These are phyloP conservation scores for Aspergillus proliferans DNA, from an alignment of 2,329 filamentous ascomycete genomes.

Conservation along the genomic window DNA sequence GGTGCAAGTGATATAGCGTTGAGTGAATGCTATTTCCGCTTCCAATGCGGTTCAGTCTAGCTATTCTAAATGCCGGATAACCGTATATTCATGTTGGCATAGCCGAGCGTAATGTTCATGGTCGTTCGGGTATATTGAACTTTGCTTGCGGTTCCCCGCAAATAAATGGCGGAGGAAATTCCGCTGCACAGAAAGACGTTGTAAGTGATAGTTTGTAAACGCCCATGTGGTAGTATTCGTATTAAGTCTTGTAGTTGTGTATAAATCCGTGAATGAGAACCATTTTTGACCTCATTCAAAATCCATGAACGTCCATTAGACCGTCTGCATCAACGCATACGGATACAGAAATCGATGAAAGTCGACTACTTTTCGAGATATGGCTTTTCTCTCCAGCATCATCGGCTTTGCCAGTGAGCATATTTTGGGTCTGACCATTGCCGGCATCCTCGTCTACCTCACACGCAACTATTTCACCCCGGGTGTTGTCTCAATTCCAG, in stretches of 20 bases:
- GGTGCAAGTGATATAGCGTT: neutral
- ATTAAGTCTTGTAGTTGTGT: neutral
- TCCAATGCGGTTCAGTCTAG: too few relatives aligned
- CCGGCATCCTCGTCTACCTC: constrained; percentile 4
- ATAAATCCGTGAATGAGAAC: too few relatives aligned
- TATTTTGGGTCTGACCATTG: constrained; percentile 1
- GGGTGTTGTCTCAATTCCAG: constrained; percentile 7
- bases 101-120: too few relatives aligned
- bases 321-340: neutral
- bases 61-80: too few relatives aligned
- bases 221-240: neutral
- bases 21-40: neutral
- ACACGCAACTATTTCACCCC: constrained; percentile 9
- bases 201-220: neutral
- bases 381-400: constrained; percentile 8
- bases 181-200: neutral
- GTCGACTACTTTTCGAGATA: neutral
- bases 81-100: too few relatives aligned
- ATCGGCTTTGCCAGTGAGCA: constrained; percentile 2
- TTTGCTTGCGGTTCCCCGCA: neutral
- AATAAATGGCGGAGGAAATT: neutral
- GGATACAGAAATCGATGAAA: neutral
- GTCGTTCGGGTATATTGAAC: neutral
- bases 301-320: too few relatives aligned
- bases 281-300: too few relatives aligned